Percentiles rank a stretch among this genome's conserved stretches.
These are phyloP conservation scores for Phalaenopsis aphrodite DNA, from an alignment of 106 monocot genomes.

Conservation along the genomic window DNA sequence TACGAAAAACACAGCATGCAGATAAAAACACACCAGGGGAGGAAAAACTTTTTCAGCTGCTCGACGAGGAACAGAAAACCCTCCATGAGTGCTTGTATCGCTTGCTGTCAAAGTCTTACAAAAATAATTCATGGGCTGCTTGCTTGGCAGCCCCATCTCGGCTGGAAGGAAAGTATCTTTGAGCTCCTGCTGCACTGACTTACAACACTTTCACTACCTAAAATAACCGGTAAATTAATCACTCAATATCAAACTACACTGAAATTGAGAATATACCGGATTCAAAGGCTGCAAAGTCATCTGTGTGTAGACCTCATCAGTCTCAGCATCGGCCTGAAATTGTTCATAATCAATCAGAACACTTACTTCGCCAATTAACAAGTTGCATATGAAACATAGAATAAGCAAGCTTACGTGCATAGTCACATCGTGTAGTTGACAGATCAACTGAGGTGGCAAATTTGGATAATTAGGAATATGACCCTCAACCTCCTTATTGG, in stretches of 20 bases:
- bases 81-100: conserved; percentile 97
- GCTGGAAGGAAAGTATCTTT: conserved; percentile 71
- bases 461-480: conserved; percentile 86
- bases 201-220: not conserved
- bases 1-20: not conserved
- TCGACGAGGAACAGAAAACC: conserved; percentile 95
- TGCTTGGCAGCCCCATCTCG: conserved; percentile 84
- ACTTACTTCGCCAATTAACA: not conserved
- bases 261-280: conserved; percentile 24
- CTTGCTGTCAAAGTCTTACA: conserved; percentile 98
- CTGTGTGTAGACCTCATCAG: conserved; percentile 29
- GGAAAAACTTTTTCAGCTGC: conserved; percentile 98
- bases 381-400: not conserved
- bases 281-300: conserved; percentile 40
- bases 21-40: conserved; percentile 53
- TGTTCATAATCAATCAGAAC: not conserved
- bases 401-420: conserved; percentile 58
- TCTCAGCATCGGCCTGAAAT: conserved; percentile 25
- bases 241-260: not conserved
- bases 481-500: conserved; percentile 80
- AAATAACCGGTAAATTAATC: not conserved
- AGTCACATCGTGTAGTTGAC: conserved; percentile 82
- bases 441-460: conserved; percentile 75
- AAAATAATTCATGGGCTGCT: conserved; percentile 98
- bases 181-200: conserved; percentile 69